Conservation (phyloP, 1,284 basidiomycete species). For the Apiotrichum laibachii region DNA sequence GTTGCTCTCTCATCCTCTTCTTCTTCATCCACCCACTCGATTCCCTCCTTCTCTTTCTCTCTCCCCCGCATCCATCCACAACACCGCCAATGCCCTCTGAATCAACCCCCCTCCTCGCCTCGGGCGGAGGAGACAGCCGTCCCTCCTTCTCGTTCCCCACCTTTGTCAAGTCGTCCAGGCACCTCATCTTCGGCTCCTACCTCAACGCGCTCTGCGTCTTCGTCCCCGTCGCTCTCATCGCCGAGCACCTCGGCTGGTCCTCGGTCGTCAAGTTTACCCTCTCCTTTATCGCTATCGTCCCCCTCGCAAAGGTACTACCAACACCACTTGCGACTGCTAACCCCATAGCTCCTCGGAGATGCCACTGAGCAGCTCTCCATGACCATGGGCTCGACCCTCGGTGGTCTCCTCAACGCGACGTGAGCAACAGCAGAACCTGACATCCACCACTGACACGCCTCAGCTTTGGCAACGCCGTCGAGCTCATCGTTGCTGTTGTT, state of each 20-base stretch:
- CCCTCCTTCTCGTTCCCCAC: conserved; percentile 21
- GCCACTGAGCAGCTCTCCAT: conserved; percentile 81
- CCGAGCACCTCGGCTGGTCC: conserved; percentile 59
- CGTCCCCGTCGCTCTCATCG: conserved; percentile 65
- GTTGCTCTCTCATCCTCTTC: too few relatives aligned
- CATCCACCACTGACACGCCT: conserved; percentile 15
- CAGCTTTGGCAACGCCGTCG: conserved; percentile 54
- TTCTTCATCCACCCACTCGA: too few relatives aligned
- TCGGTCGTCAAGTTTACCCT: conserved; percentile 77
- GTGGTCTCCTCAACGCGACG: conserved; percentile 80
- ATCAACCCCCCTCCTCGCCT: conserved; percentile 23
- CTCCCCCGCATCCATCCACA: background rate
- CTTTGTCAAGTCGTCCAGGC: conserved; percentile 59
- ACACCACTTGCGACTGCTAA: too few relatives aligned
- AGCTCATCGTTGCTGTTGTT: conserved; percentile 80
- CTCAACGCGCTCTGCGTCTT: conserved; percentile 74
- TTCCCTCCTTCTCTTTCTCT: too few relatives aligned
- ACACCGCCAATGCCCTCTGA: conserved; percentile 26
- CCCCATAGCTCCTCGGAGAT: conserved; percentile 62
- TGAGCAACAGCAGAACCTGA: conserved; percentile 48
- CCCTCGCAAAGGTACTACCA: conserved; percentile 63
- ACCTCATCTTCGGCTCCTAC: conserved; percentile 66
- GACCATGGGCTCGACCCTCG: conserved; percentile 74
- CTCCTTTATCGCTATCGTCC: conserved; percentile 82
- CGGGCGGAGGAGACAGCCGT: background rate